Conservation (phyloP, 306 rosid species). For the Cucumis hystrix region DNA sequence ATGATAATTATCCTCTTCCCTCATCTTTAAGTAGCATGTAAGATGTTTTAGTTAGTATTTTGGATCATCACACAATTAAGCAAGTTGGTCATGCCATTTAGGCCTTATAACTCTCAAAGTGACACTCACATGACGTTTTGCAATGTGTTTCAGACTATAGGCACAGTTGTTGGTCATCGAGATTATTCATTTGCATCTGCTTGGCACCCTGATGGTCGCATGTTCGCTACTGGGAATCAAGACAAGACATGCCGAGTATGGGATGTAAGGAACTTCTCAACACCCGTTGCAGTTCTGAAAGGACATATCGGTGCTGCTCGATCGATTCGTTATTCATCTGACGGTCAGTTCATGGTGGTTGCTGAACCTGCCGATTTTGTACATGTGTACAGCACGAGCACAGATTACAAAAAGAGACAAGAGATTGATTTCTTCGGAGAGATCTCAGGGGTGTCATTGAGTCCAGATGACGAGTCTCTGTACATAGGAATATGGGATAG, state of each 20-base stretch:
- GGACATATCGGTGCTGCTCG: constrained; percentile 24
- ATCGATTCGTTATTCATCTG: constrained; percentile 17
- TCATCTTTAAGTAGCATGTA: not conserved
- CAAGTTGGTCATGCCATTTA: not conserved
- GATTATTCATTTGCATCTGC: constrained; percentile 27
- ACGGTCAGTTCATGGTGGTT: constrained; percentile 22
- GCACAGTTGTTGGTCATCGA: constrained; percentile 15
- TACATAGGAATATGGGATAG: constrained; percentile 29
- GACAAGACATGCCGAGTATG: constrained; percentile 31
- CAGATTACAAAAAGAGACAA: constrained; percentile 14
- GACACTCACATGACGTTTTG: not conserved
- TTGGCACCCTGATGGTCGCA: constrained; percentile 20
- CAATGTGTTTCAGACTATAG: constrained; percentile 9
- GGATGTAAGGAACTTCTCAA: constrained; percentile 23
- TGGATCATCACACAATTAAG: not conserved
- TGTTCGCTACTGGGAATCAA: constrained; percentile 27
- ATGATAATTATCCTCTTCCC: not conserved
- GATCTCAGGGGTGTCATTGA: constrained; percentile 24
- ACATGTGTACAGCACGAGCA: constrained; percentile 15
- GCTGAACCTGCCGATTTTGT: constrained; percentile 30
- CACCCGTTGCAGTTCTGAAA: constrained; percentile 18
- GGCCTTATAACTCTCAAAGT: not conserved
- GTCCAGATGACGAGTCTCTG: constrained; percentile 25
- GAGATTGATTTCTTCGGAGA: constrained; percentile 31
- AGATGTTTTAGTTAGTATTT: not conserved